Percentiles rank a stretch among this genome's conserved stretches.
Conservation (phyloP, 345 rosid genomes). For the Gossypium turneri region DNA sequence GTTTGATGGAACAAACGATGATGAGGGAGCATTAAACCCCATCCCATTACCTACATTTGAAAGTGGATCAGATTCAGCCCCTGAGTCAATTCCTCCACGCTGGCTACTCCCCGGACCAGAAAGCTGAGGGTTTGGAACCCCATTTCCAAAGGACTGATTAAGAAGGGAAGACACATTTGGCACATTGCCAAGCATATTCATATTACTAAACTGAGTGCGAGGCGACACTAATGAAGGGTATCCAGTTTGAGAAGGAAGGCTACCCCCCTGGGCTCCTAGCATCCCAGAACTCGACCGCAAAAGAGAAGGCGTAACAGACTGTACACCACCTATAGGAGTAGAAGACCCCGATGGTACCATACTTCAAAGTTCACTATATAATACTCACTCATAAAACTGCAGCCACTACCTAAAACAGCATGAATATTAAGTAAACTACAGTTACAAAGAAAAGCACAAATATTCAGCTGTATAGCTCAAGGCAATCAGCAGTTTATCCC, state of each 20-base stretch:
- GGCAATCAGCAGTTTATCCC: slow-evolving; percentile 36
- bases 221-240: slow-evolving; percentile 66
- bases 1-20: slow-evolving; percentile 52
- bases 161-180: slow-evolving; percentile 76
- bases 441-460: slow-evolving; percentile 21
- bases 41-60: slow-evolving; percentile 60
- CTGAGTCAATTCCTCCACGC: slow-evolving; percentile 55
- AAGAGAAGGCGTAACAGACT: slow-evolving; percentile 31
- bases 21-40: slow-evolving; percentile 59
- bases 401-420: slow-evolving; percentile 37
- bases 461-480: slow-evolving; percentile 22
- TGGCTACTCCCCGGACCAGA: slow-evolving; percentile 51
- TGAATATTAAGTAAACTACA: slow-evolving; percentile 24
- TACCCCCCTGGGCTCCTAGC: slow-evolving; percentile 73
- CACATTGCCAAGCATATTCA: slow-evolving; percentile 78
- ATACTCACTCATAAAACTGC: slow-evolving; percentile 25
- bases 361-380: slow-evolving; percentile 24
- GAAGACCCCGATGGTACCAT: slow-evolving; percentile 91
- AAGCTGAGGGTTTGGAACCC: slow-evolving; percentile 47
- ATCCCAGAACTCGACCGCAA: slow-evolving; percentile 60
- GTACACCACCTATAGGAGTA: slow-evolving; percentile 73
- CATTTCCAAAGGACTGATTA: slow-evolving; percentile 84
- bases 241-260: slow-evolving; percentile 64
- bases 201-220: slow-evolving; percentile 59
- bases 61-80: slow-evolving; percentile 75